Evolutionary conservation across 441 rosid genomes (phyloP).

Genomic region (Pelargonium citronellum): DNA sequence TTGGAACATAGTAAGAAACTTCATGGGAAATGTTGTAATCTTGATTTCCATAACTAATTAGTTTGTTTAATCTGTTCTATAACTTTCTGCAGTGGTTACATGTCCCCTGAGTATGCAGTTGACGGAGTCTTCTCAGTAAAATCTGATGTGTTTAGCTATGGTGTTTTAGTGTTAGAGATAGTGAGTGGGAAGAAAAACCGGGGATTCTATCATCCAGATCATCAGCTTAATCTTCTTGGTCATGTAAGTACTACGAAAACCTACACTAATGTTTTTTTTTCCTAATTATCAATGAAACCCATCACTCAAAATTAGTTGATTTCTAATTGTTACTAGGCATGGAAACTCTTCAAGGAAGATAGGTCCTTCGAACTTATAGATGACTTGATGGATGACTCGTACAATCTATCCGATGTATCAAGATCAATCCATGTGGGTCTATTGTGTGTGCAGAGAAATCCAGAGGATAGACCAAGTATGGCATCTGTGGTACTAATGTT

Average conservation of each 20-base stretch:
- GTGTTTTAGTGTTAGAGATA: conserved; percentile 16
- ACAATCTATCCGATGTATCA: neutral
- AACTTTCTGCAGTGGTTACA: conserved; percentile 17
- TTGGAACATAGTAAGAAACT: conserved; percentile 2
- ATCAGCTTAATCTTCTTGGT: conserved; percentile 7
- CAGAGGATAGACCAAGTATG: conserved; percentile 9
- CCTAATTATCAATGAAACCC: no score
- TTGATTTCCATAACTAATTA: neutral
- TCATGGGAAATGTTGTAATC: neutral
- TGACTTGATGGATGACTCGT: neutral
- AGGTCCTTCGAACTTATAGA: conserved; percentile 2
- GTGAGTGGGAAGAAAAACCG: conserved; percentile 18
- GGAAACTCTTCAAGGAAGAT: conserved; percentile 23
- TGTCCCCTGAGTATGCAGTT: conserved; percentile 18
- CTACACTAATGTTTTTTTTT: no score
- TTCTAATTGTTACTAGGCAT: neutral
- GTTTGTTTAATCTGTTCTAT: neutral
- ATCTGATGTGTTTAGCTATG: conserved; percentile 12
- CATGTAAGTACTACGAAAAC: conserved; percentile 7
- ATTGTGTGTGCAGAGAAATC: neutral
- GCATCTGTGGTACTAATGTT: conserved; percentile 9
- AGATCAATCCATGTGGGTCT: conserved; percentile 8
- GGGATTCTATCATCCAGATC: conserved; percentile 16
- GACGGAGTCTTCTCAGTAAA: conserved; percentile 20
- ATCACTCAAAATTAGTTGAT: no score